Base-by-base conservation (phyloP, 169 alveolate genomes). In the Plasmodium yoelii region DNA sequence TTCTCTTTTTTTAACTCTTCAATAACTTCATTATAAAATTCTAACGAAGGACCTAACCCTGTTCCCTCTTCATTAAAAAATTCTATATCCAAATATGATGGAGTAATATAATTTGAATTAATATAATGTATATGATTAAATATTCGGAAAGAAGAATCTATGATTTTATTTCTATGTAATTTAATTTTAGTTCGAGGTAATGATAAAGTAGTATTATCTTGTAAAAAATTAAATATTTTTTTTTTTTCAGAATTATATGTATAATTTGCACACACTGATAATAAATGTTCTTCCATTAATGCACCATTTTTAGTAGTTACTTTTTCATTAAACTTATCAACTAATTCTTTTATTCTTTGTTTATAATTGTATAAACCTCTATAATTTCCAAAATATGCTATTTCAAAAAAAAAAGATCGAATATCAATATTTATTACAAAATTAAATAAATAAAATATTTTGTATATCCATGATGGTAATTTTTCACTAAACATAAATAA, bases 41-140 rank as follows among this genome's bases (percentile, higher is more conserved):
- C 96, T 60, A 86, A 89, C 2, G 96, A 88, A 5, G 96, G 96
- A 22, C 96, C 96, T 7, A 93, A 57, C 22, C 96, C 96, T 13
- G 88, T 82, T 6, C 96, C 96, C n/a, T 73, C 94, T 70, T 93
- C 96, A 59, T 88, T 87, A 51, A 89, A 86, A 70, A 86, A 86
- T 60, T 86, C 91, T 1, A 86, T 86, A 59, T 86, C 91, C 42
- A 86, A 70, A 86, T 44, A 86, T 0, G 91, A 60, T 0, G 91
- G 91, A 4, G 91, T 86, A 15, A 71, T 60, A 69, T 69, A 60
- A 60, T 86, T 64, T n/a, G 91, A 68, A 60, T 71, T 69, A 24
- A 86, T 86, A 86, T 46, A 68, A 86, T 86, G 91, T 39, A 86
- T 59, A 86, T 86, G 91, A 39, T 86, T 86, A 86, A 86, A 86